Base-by-base conservation (phyloP, 371 early-diverging fungal species). In the Mortierella sp. region DNA sequence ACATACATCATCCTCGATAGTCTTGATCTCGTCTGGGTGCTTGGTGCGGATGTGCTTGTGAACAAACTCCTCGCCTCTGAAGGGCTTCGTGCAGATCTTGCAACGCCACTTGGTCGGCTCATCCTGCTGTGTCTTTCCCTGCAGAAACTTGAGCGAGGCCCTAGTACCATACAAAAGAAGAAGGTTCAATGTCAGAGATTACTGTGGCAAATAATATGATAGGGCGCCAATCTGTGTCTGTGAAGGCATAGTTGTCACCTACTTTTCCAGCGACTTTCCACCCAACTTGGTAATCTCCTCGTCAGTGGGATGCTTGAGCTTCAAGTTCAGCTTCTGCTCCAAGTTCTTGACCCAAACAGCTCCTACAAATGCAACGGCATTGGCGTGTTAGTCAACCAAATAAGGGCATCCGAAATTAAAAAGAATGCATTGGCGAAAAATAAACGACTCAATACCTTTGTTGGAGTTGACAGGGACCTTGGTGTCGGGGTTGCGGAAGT, bases 21-120 rank as follows among this genome's bases (percentile, higher is more conserved):
- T 82, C 40, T 93, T 92, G 55, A 94, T 89, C 44, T 94, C 90
- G 57, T 95, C 95, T 5, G 93, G 91, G 82, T 99, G 99, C 88
- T 98, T 99, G 69, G 91, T 88, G 64, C 92, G 79, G 76, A 99
- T 94, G 83, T 99, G 99, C 88, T 98, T 98, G 84, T 93, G 93
- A 19, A 98, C 97, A 92, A 96, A 99, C 78, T 96, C 96, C 69
- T 94, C 93, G 19, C 97, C 98, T 80, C 96, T 95, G 92, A 99
- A 99, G 64, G 98, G 95, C 90, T 99, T 99, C 16, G 91, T 91
- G 88, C 99, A 99, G 53, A 95, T 90, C 81, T 88, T 92, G 88
- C 99, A 99, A 73, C 97, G 94, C 91, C 89, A 98, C 87, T 97
- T 97, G 72, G 95, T 95, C n/a, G 92, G 92, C 71, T 95, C 96